These are phyloP conservation scores for Backusella macrospora DNA, from an alignment of 192 early-diverging fungal genomes.

Conservation along the genomic window DNA sequence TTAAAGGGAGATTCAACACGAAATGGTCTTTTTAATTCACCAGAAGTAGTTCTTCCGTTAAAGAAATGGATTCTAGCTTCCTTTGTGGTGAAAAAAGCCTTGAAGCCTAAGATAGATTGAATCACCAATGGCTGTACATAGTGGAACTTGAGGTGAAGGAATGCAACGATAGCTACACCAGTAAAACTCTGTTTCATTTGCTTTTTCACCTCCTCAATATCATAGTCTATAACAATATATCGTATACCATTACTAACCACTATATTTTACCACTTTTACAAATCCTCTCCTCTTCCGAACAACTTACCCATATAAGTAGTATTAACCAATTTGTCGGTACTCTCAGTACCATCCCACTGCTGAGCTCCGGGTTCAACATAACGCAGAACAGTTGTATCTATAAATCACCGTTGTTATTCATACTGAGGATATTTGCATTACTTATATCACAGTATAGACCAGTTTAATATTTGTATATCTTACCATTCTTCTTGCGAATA, in stretches of 20 bases:
- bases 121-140: slow-evolving; percentile 86
- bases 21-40: slow-evolving; percentile 84
- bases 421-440: neutral
- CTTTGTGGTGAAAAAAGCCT: slow-evolving; percentile 67
- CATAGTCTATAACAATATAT: slow-evolving; percentile 60
- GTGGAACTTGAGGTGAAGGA: slow-evolving; percentile 86
- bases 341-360: slow-evolving; percentile 42
- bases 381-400: slow-evolving; percentile 76
- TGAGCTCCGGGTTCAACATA: slow-evolving; percentile 74
- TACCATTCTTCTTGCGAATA: slow-evolving; percentile 74
- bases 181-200: slow-evolving; percentile 68
- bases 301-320: slow-evolving; percentile 30
- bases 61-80: slow-evolving; percentile 76
- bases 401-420: neutral
- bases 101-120: slow-evolving; percentile 78
- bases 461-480: neutral
- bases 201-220: slow-evolving; percentile 70
- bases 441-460: neutral
- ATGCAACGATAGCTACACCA: slow-evolving; percentile 68
- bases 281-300: neutral
- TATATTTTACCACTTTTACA: neutral
- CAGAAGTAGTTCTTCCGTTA: slow-evolving; percentile 70
- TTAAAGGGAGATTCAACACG: slow-evolving; percentile 74
- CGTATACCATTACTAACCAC: no score
- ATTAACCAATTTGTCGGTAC: slow-evolving; percentile 37